Evolutionary conservation across 148 eudicot species (phyloP), one percentile per base, ranked within the genome.

Genomic region (Rhododendron vialii): DNA sequence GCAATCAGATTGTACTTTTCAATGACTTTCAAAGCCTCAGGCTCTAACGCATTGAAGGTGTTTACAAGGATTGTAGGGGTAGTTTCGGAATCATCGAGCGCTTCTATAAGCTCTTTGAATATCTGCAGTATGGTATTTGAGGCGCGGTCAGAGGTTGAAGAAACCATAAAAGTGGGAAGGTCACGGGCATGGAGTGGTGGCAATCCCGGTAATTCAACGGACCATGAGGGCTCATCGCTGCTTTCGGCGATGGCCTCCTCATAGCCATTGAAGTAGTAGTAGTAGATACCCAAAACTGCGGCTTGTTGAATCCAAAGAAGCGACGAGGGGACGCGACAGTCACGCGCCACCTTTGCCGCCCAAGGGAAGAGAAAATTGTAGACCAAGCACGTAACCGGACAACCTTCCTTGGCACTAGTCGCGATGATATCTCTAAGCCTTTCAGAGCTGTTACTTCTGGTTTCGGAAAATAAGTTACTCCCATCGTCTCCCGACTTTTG

Each of bases 221-320:
- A 88, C 86, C 87, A 88, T 81, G 90, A 88, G 35, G 92, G 88
- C 75, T 89, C 81, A 81, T 83, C 86, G 24, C 45, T 57, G 83
- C 81, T 85, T 8, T 88, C 81, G 2, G 20, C 24, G 18, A 91
- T 86, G 15, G 48, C 75, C 38, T 84, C 88, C 10, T 53, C 82
- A 13, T 89, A 87, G 0, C 89, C 90, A 26, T 85, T 86, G 78
- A 93, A 55, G 84, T 86, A 91, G 69, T 89, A 84, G 82, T 87
- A 89, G 85, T 86, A 90, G 43, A 91, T 78, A 5, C 50, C 81
- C 51, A 91, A 87, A 12, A 90, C 83, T 1, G 91, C n/a, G 28
- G 92, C 92, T 0, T 92, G 90, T 89, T 93, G 95, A 38, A 89
- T 86, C 93, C 92, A 91, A 0, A 93, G 59, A 1, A 87, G 51